phyloP scores from a whole-genome alignment of 257 asterid genomes.

The Solanum medicagineum region DNA sequence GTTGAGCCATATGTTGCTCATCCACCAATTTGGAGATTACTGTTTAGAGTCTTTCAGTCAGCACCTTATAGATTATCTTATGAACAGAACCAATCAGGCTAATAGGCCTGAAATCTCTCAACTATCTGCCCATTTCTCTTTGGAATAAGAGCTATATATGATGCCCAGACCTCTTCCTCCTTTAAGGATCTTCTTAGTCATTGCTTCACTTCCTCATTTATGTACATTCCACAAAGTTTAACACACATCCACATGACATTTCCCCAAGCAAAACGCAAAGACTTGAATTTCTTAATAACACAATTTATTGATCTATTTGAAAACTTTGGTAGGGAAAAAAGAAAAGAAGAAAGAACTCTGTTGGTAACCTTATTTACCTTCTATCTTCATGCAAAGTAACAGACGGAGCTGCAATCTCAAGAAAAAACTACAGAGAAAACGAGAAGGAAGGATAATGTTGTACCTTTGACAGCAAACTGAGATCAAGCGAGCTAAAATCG shows the following conservation, averaged over 20 bases:
- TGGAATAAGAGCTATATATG: neutral
- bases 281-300: neutral
- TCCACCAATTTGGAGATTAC: neutral
- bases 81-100: neutral
- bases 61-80: neutral
- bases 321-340: neutral
- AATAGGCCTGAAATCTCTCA: neutral
- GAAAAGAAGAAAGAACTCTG: neutral
- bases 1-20: neutral
- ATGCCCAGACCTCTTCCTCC: neutral
- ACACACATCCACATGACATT: neutral
- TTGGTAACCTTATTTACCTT: neutral
- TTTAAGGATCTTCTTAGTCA: neutral
- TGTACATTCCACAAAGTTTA: neutral
- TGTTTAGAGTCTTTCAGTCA: neutral
- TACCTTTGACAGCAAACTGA: slow-evolving; percentile 85
- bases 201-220: neutral
- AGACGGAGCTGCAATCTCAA: neutral
- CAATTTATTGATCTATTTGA: neutral
- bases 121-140: neutral
- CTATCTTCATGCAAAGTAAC: neutral
- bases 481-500: slow-evolving; percentile 92
- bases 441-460: slow-evolving; percentile 10
- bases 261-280: neutral
- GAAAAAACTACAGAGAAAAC: slow-evolving; percentile 3